These are phyloP conservation scores for Cylindrodendrum hubeiense DNA, from an alignment of 2,329 filamentous ascomycete genomes.

Conservation along the genomic window DNA sequence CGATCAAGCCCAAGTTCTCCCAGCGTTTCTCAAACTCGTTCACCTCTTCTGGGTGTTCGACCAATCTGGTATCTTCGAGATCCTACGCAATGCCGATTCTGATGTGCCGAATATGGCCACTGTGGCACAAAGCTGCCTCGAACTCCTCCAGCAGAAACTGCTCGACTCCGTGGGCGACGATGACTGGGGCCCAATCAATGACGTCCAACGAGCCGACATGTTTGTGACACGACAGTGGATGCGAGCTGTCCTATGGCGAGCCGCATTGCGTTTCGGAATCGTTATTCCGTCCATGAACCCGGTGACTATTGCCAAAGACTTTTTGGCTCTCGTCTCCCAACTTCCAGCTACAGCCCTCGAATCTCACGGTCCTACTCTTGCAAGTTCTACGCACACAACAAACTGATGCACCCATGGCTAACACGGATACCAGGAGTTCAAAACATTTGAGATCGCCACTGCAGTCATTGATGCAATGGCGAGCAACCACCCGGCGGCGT, in stretches of 20 bases:
- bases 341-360: conserved; percentile 61
- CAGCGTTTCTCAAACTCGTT: conserved; percentile 62
- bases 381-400: background rate
- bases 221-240: conserved; percentile 64
- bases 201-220: conserved; percentile 63
- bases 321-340: conserved; percentile 56
- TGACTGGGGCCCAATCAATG: conserved; percentile 53
- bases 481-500: conserved; percentile 37
- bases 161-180: conserved; percentile 55
- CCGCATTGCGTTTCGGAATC: conserved; percentile 51
- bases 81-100: conserved; percentile 54
- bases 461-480: conserved; percentile 57
- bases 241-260: conserved; percentile 61
- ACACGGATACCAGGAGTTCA: conserved; percentile 50
- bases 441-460: conserved; percentile 61
- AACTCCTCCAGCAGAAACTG: conserved; percentile 56
- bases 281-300: conserved; percentile 50
- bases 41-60: conserved; percentile 64
- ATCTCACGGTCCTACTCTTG: conserved; percentile 62
- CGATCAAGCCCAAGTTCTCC: conserved; percentile 58
- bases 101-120: conserved; percentile 47
- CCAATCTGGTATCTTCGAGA: conserved; percentile 61
- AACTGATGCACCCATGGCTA: background rate
- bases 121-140: conserved; percentile 49
- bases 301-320: conserved; percentile 59